phyloP scores from a whole-genome alignment of 2,329 filamentous ascomycete species.

The Penicillium sp. region DNA sequence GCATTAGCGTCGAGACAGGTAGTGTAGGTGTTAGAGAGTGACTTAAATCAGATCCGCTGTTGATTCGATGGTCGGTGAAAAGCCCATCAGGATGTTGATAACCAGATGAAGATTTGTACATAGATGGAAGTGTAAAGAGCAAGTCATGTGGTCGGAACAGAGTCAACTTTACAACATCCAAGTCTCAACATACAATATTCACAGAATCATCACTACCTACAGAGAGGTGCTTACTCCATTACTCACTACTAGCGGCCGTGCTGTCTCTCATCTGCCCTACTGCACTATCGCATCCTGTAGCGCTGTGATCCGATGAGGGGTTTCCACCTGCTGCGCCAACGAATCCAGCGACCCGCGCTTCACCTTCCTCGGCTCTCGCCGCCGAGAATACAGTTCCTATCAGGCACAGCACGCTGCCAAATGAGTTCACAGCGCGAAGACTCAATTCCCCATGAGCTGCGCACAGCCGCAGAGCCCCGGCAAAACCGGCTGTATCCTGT shows the following conservation, averaged over 20 bases:
- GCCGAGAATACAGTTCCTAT: conserved; percentile 4
- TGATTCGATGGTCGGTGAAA: too few relatives aligned
- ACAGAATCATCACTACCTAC: neutral
- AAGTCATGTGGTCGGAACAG: conserved; percentile 17
- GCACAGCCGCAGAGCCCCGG: conserved; percentile 71
- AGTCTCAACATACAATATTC: neutral
- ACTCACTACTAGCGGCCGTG: too few relatives aligned
- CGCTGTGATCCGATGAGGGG: conserved; percentile 18
- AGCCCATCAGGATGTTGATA: too few relatives aligned
- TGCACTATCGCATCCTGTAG: too few relatives aligned
- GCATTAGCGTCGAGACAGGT: too few relatives aligned
- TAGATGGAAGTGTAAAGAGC: neutral
- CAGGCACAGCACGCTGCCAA: conserved; percentile 4
- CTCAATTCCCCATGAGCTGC: conserved; percentile 60
- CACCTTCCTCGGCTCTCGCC: conserved; percentile 4
- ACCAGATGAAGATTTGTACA: too few relatives aligned
- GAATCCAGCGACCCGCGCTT: conserved; percentile 11
- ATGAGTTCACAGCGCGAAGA: conserved; percentile 36
- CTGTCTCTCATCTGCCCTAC: too few relatives aligned
- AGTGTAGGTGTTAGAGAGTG: too few relatives aligned
- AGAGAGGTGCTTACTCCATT: too few relatives aligned
- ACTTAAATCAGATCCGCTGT: too few relatives aligned
- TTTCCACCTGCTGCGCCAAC: conserved; percentile 9
- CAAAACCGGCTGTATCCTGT: conserved; percentile 64
- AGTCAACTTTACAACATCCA: conserved; percentile 1